Evolutionary conservation across 2,329 filamentous ascomycete species (phyloP), one percentile per base, ranked within the genome.

Genomic region (Botryotinia narcissicola): DNA sequence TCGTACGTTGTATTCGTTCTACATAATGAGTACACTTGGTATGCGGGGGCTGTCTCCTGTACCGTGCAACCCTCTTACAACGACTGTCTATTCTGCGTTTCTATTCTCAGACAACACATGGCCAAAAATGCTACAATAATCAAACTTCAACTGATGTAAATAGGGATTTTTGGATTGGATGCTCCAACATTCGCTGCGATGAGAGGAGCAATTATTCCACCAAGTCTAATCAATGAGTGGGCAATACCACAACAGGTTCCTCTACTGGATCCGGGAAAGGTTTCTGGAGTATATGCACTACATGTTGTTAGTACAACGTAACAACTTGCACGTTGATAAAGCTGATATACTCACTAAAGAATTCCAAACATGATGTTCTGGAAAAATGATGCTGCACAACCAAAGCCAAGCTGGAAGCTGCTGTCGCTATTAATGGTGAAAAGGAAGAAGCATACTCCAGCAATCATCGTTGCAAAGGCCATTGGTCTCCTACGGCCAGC

Each of bases 311-410:
- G 60, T 57, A 72, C n/a, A 35, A 59, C 46, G 35, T 22, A 32
- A 22, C 25, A 57, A 57, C 1, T 20, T 7, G 1, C 48, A 25
- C 48, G 40, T 57, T 7, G 25, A 42, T 4, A 48, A n/a, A 32
- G 22, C 9, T 22, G n/a, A 42, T 54, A 12, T n/a, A 72, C 70
- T 67, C 57, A 72, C 70, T 93, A 94, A 1, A 94, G 83, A 1
- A 93, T 90, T 73, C 91, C 91, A 82, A 93, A 93, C 89, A 92
- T 92, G 82, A 92, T 91, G 79, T 92, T 92, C 82, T 93, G 91
- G 76, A 89, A 88, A 80, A 93, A 92, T 18, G 91, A 89, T 80
- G 92, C 89, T 75, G 91, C 84, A 75, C 89, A 92, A 0, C 87
- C 89, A 80, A 92, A 92, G 69, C 86, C 85, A 57, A 93, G 86